Evolutionary conservation across 805 yeast genomes (phyloP).

Genomic region (Yamadazyma philogaea): DNA sequence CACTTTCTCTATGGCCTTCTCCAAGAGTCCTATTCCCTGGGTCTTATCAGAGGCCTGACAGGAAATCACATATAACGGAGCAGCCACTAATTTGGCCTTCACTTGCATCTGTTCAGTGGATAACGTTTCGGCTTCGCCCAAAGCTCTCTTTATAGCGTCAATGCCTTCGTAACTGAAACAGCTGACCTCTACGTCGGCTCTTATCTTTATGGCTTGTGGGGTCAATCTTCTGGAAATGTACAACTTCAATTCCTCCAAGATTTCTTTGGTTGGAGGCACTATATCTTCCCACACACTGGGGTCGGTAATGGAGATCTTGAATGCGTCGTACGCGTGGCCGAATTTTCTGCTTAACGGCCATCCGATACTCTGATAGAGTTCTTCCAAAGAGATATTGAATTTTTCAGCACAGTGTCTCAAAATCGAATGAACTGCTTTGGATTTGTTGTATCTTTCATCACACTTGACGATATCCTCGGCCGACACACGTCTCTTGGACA

Average conservation of each 20-base stretch:
- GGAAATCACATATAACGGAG: constrained; percentile 91
- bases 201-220: constrained; percentile 95
- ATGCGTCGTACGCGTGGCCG: constrained; percentile 97
- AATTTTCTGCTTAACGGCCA: constrained; percentile 96
- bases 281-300: constrained; percentile 81
- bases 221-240: constrained; percentile 93
- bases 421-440: constrained; percentile 97
- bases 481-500: constrained; percentile 96
- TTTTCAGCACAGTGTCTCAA: constrained; percentile 98
- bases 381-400: constrained; percentile 82
- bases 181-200: constrained; percentile 98
- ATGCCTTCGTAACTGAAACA: constrained; percentile 97
- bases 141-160: constrained; percentile 90
- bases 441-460: constrained; percentile 95
- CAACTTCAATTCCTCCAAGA: constrained; percentile 77
- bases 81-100: constrained; percentile 94
- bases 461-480: constrained; percentile 96
- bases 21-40: constrained; percentile 77
- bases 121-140: constrained; percentile 78
- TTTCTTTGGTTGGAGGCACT: constrained; percentile 64
- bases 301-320: constrained; percentile 93
- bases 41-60: constrained; percentile 90
- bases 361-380: constrained; percentile 81
- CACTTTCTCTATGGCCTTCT: constrained; percentile 75
- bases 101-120: constrained; percentile 84